A percentile compares a stretch with the other conserved stretches of the same genome.
Conservation (phyloP, 345 rosid genomes). For the Syzygium aqueum region DNA sequence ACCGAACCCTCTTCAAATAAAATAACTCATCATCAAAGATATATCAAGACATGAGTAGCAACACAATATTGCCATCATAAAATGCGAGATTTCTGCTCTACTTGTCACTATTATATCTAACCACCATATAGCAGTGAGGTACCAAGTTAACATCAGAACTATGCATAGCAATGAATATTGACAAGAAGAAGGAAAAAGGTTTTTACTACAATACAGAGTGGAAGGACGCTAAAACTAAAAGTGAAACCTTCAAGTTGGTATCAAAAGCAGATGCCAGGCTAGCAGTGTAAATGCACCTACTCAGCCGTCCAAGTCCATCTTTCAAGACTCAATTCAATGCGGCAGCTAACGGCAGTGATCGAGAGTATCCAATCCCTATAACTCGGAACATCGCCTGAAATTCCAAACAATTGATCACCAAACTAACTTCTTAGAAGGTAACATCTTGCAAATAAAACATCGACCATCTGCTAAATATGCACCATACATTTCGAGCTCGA, state of each 20-base stretch:
- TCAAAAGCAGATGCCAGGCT: conserved; percentile 83
- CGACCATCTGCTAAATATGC: not conserved
- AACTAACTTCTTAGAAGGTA: not conserved
- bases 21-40: conserved; percentile 1
- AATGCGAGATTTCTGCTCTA: not conserved
- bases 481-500: not conserved
- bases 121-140: not conserved
- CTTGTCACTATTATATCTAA: not conserved
- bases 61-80: not conserved
- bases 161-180: not conserved
- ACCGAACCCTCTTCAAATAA: conserved; percentile 67
- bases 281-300: conserved; percentile 91
- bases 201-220: not conserved
- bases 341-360: conserved; percentile 79
- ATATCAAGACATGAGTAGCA: not conserved
- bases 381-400: conserved; percentile 85
- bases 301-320: conserved; percentile 81
- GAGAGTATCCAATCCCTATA: conserved; percentile 77
- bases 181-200: not conserved
- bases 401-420: not conserved
- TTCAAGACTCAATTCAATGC: conserved; percentile 89
- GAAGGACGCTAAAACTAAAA: not conserved
- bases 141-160: not conserved
- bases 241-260: conserved; percentile 73
- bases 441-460: not conserved